Evolutionary conservation across 345 rosid species (phyloP), one percentile per base, ranked within the genome.

Genomic region (Odontarrhena argentea): DNA sequence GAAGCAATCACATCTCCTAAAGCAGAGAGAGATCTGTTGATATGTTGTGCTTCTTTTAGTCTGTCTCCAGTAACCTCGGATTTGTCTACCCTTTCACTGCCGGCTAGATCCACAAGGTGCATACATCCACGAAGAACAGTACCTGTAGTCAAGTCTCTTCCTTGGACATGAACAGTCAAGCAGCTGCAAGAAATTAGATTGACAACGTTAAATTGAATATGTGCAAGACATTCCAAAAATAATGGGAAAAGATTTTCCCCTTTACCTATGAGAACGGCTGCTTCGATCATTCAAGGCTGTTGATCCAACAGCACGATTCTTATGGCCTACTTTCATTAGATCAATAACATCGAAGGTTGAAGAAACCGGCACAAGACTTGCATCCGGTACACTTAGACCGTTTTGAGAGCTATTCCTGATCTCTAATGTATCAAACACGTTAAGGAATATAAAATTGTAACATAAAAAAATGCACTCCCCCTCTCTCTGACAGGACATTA

Each of bases 61-160:
- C 97, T 80, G 73, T 90, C 98, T 68, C 97, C 98, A 24, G 90
- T 93, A 46, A 74, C 98, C 71, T 92, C 90, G 12, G 98, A 92
- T 80, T 92, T 92, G 75, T 89, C 87, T 47, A 92, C 96, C 70
- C 98, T 85, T 75, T 92, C 97, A 75, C 99, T 94, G 25, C 99
- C 99, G 2, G 99, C 97, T 73, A 94, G 81, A 81, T 94, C 99
- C 76, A 94, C 99, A 60, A 94, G 83, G 76, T 94, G 95, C 97
- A 94, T 90, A 61, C 97, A 94, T 49, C 96, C 99, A 32, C 88
- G 97, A 40, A 88, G 86, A 65, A 74, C 48, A 26, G 77, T 47
- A 74, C 96, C 99, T 26, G 96, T 83, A 61, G 96, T 88, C 78
- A 91, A 76, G 70, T 88, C 95, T 78, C 76, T 83, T 73, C 99